phyloP scores from a whole-genome alignment of 768 basidiomycete genomes.

The Leccinum incarnatum region DNA sequence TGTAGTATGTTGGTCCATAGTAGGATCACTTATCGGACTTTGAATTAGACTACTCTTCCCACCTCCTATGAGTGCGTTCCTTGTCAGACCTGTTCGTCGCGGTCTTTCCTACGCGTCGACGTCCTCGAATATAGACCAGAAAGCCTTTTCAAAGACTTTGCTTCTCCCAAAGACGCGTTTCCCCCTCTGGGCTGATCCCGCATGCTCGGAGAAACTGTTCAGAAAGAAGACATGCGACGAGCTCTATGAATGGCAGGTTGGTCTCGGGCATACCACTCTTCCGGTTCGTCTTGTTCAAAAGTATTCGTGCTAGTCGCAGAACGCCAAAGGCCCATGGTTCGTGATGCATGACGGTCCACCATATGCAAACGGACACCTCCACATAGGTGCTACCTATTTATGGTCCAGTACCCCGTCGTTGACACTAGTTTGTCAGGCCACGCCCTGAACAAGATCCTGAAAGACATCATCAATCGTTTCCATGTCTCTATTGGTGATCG shows the following conservation, averaged over 20 bases:
- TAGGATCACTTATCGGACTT: too few species aligned
- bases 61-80: not conserved
- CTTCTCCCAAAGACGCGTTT: constrained; percentile 81
- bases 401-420: not conserved
- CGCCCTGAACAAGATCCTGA: constrained; percentile 92
- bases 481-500: constrained; percentile 72
- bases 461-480: constrained; percentile 93
- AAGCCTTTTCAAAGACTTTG: constrained; percentile 59
- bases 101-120: constrained; percentile 12
- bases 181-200: constrained; percentile 65
- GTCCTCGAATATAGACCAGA: constrained; percentile 20
- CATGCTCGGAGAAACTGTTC: constrained; percentile 57
- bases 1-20: too few species aligned
- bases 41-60: too few species aligned
- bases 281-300: not conserved
- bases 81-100: constrained; percentile 10
- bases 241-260: constrained; percentile 78
- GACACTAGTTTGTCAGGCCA: constrained; percentile 57
- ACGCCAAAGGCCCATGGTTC: constrained; percentile 66
- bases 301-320: constrained; percentile 49
- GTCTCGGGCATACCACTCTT: constrained; percentile 22
- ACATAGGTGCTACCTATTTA: constrained; percentile 66
- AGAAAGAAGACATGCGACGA: constrained; percentile 63
- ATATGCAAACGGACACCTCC: constrained; percentile 94
- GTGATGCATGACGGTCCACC: constrained; percentile 96